These are phyloP conservation scores for Miscanthus lutarioriparius DNA, from an alignment of 176 grass and related monocot species.

Conservation along the genomic window DNA sequence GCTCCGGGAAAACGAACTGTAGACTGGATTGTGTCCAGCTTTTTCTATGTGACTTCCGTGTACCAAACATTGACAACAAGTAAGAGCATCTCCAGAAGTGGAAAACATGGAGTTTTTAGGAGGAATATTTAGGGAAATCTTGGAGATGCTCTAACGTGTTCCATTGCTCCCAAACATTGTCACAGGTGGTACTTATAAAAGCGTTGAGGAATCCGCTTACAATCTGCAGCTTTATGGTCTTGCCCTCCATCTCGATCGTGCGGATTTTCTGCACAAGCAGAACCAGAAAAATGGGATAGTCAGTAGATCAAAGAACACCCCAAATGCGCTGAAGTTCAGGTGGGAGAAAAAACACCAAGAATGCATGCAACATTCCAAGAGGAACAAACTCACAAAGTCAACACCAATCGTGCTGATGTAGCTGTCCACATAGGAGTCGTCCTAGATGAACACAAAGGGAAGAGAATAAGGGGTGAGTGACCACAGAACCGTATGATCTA, in stretches of 20 bases:
- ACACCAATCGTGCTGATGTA: conserved; percentile 84
- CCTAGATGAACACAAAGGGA: conserved; percentile 41
- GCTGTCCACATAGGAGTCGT: conserved; percentile 71
- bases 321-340: neutral
- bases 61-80: neutral
- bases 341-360: neutral
- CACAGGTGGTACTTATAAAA: conserved; percentile 1
- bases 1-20: neutral
- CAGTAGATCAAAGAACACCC: neutral
- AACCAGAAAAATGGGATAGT: neutral
- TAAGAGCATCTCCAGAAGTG: too few relatives aligned
- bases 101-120: too few relatives aligned
- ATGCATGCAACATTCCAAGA: neutral
- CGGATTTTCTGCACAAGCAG: conserved; percentile 60
- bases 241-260: conserved; percentile 66
- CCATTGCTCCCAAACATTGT: neutral
- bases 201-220: conserved; percentile 34
- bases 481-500: neutral
- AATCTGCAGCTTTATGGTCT: conserved; percentile 77
- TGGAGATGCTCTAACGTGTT: too few relatives aligned
- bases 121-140: too few relatives aligned
- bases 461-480: neutral
- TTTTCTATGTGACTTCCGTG: neutral
- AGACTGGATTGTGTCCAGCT: neutral
- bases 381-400: conserved; percentile 58